These are phyloP conservation scores for Septoria petroselini DNA, from an alignment of 2,329 filamentous ascomycete species.

Conservation along the genomic window DNA sequence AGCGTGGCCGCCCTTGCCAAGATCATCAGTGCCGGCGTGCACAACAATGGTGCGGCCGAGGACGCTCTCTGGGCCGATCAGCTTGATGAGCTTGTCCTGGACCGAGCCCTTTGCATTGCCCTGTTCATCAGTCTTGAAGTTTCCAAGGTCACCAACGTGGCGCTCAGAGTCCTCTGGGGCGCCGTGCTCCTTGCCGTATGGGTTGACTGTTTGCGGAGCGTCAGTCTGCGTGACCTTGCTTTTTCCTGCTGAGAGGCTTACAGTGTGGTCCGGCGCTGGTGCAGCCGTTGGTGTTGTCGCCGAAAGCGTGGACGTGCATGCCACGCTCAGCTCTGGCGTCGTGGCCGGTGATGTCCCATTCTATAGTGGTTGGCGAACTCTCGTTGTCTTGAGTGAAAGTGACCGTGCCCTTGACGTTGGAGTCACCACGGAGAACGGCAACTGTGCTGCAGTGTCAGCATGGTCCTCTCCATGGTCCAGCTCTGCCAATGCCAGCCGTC, in stretches of 20 bases:
- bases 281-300: conserved; percentile 99
- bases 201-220: conserved; percentile 71
- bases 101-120: conserved; percentile 82
- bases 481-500: background rate
- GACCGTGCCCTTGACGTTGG: conserved; percentile 89
- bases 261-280: conserved; percentile 97
- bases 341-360: conserved; percentile 88
- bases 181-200: conserved; percentile 86
- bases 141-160: conserved; percentile 96
- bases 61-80: conserved; percentile 93
- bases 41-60: conserved; percentile 94
- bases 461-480: background rate
- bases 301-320: conserved; percentile 98
- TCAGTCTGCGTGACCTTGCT: background rate
- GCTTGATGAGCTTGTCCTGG: conserved; percentile 80
- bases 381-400: conserved; percentile 91
- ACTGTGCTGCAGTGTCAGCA: conserved; percentile 54
- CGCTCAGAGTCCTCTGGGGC: conserved; percentile 76
- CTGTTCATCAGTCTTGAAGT: conserved; percentile 91
- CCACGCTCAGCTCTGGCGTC: conserved; percentile 94
- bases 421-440: conserved; percentile 95
- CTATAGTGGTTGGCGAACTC: conserved; percentile 75
- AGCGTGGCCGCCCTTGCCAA: conserved; percentile 86
- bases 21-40: conserved; percentile 93
- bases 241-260: conserved; percentile 47